A percentile compares a stretch with the other conserved stretches of the same genome.
These are phyloP conservation scores for Paramecium caudatum DNA, from an alignment of 73 alveolate species.

Conservation along the genomic window DNA sequence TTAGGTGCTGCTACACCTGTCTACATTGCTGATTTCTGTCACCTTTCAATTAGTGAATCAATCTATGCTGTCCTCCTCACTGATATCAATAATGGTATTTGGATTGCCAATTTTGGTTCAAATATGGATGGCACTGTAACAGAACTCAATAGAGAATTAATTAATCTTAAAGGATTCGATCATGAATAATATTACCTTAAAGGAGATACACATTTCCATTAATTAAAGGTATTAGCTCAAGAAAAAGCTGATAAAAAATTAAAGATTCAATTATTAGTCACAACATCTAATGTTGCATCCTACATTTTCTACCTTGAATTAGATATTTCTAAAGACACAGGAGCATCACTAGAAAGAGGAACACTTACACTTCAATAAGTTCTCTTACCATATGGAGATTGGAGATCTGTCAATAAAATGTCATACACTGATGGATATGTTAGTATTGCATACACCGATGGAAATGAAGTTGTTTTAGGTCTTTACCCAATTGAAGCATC, in stretches of 20 bases:
- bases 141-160: not conserved
- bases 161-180: constrained; percentile 1
- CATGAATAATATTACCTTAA: not conserved
- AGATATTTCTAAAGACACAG: not conserved
- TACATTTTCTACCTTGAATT: constrained; percentile 1
- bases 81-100: not conserved
- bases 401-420: constrained; percentile 45
- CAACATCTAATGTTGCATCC: constrained; percentile 49
- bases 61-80: not conserved
- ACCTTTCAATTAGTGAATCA: not conserved
- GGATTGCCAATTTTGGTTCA: not conserved
- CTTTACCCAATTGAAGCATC: not conserved
- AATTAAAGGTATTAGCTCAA: not conserved
- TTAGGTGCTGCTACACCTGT: not conserved
- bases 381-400: constrained; percentile 39
- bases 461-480: not conserved
- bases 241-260: constrained; percentile 13
- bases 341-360: not conserved
- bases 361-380: not conserved
- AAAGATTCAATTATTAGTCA: not conserved
- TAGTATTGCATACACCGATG: constrained; percentile 11
- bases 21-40: constrained; percentile 47
- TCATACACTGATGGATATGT: constrained; percentile 21
- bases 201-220: constrained; percentile 46
- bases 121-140: constrained; percentile 38